Evolutionary conservation across 2,329 filamentous ascomycete species (phyloP).

Genomic region (Trichoderma polysporum): DNA sequence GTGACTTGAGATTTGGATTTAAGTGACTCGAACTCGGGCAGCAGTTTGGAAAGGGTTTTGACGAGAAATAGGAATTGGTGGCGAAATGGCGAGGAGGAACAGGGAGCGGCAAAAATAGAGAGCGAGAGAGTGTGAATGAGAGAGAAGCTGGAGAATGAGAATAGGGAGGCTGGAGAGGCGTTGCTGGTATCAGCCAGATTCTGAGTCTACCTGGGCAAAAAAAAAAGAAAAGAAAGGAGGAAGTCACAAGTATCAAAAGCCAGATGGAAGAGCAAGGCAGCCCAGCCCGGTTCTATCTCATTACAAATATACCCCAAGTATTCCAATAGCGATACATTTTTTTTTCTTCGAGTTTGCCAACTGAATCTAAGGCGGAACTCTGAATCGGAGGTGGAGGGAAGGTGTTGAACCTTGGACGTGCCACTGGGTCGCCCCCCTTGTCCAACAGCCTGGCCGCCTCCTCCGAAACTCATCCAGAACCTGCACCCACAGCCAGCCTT

Average conservation of each 20-base stretch:
- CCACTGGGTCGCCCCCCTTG: constrained; percentile 28
- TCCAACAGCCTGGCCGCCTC: constrained; percentile 29
- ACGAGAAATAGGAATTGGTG: background rate
- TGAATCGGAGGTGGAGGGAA: constrained; percentile 20
- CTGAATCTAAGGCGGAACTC: constrained; percentile 7
- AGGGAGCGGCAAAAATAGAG: background rate
- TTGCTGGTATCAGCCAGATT: constrained; percentile 5
- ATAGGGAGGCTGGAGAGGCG: background rate
- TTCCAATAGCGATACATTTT: background rate
- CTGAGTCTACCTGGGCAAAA: background rate
- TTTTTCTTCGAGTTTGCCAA: constrained; percentile 4
- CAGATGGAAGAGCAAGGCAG: background rate
- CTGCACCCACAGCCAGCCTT: constrained; percentile 27
- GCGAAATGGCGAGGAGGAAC: background rate
- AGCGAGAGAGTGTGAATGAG: background rate
- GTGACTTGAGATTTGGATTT: background rate
- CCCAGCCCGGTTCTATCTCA: background rate
- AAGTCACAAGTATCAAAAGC: background rate
- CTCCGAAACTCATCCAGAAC: constrained; percentile 27
- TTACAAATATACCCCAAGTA: background rate
- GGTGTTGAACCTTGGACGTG: constrained; percentile 23
- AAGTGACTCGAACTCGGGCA: background rate
- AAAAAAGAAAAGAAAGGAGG: constrained; percentile 9
- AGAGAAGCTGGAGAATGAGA: background rate
- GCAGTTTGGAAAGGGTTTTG: background rate